Evolutionary conservation across 2,329 filamentous ascomycete genomes (phyloP), one percentile per base, ranked within the genome.

Genomic region (Aspergillus floridensis): DNA sequence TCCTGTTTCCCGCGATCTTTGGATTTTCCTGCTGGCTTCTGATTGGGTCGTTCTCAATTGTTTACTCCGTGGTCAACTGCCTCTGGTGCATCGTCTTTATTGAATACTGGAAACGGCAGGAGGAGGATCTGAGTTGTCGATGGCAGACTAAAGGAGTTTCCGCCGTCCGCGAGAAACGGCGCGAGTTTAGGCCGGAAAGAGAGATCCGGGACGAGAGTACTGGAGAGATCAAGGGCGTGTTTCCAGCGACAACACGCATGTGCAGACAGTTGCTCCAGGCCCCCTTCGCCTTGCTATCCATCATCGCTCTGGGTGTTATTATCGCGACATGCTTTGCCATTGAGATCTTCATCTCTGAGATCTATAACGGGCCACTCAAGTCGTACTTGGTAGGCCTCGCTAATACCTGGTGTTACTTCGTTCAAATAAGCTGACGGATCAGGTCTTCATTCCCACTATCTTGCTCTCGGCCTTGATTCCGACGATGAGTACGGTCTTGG

Each of bases 341-440:
- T 66, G 95, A 99, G 75, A 93, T 99, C 51, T 98, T 98, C 77
- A 92, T 99, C 67, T 93, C 91, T 0, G 93, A 99, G 76, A 87
- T 99, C 29, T 99, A 99, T 75, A 86, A 88, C 65, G 95, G 95
- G 0, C 93, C 93, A 0, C 86, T 96, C 63, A 96, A 98, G 78
- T 84, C 86, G 41, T 88, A 96, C 59, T 74, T 99, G 71, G 92
- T 93, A 75, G 74, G 86, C 22, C 11, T 16, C 14, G 21, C 21
- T 3, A 19, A 41, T 21, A 10, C 10, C 3, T 22, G 3, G 7
- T 5, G 19, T 32, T 16, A 0, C 76, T 2, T 5, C 24, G 57
- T 6, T 35, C 4, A 55, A 3, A 26, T n/a, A 50, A 5, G 16
- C 61, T 62, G 49, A 63, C 22, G 4, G 24, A 12, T 44, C 66